phyloP scores from a whole-genome alignment of 1,284 basidiomycete genomes.

The Papiliotrema laurentii region DNA sequence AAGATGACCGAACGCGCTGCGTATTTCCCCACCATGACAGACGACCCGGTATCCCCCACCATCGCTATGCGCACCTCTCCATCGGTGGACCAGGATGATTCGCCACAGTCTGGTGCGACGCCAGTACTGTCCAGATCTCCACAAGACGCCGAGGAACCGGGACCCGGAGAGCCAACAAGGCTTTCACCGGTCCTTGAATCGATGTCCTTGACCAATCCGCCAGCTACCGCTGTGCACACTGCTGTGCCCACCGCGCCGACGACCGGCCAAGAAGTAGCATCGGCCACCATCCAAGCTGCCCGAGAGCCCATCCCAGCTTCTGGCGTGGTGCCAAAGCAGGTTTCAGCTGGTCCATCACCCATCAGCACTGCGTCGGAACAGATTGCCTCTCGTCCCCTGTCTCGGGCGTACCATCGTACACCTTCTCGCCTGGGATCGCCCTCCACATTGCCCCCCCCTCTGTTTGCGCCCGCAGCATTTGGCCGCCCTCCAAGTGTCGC shows the following conservation, averaged over 20 bases:
- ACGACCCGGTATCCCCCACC: background rate
- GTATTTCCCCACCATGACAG: background rate
- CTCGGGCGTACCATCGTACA: conserved; percentile 2
- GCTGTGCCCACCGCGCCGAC: background rate
- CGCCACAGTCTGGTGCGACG: background rate
- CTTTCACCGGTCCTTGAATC: background rate
- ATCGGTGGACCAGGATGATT: background rate
- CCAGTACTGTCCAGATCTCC: background rate
- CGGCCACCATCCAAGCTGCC: too few species aligned
- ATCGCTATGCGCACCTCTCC: background rate
- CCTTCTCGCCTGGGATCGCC: conserved; percentile 5
- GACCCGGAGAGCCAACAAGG: background rate
- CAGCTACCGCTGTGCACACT: background rate
- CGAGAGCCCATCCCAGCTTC: too few species aligned
- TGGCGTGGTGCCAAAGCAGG: too few species aligned
- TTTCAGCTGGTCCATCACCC: background rate
- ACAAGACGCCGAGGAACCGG: background rate
- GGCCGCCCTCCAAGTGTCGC: conserved; percentile 29
- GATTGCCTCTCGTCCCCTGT: background rate
- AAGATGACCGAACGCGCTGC: background rate
- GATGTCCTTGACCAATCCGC: background rate
- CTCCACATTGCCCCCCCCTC: background rate
- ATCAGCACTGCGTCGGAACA: background rate
- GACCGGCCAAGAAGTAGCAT: background rate
- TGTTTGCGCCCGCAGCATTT: conserved; percentile 15